Evolutionary conservation across 177 flowering plant genomes (phyloP).

Genomic region (Vitis hybrid): DNA sequence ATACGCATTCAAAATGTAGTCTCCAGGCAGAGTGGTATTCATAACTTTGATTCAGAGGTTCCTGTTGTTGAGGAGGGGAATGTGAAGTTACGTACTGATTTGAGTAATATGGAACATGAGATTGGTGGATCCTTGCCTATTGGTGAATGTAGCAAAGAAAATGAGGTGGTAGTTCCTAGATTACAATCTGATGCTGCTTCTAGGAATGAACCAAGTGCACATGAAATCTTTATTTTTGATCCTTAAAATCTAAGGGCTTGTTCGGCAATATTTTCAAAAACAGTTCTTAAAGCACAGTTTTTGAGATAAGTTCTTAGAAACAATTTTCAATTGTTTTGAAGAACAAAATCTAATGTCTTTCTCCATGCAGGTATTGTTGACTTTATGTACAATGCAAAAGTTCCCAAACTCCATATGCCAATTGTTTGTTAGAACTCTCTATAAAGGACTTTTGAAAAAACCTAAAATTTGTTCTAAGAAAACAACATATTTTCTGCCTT

Average conservation of each 20-base stretch:
- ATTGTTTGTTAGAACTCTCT: too few species aligned
- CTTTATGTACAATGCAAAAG: too few species aligned
- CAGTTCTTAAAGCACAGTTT: too few species aligned
- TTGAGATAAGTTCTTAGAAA: too few species aligned
- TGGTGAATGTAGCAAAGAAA: constrained; percentile 6
- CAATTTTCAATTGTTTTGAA: too few species aligned
- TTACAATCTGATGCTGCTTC: constrained; percentile 8
- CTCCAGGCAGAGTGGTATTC: constrained; percentile 15
- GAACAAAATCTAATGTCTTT: too few species aligned
- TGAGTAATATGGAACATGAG: constrained; percentile 19
- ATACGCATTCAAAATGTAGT: constrained; percentile 9
- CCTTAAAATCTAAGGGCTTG: background rate
- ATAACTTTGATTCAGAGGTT: constrained; percentile 12
- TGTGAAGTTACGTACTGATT: constrained; percentile 12
- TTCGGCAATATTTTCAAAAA: too few species aligned
- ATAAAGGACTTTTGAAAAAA: too few species aligned
- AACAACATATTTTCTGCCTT: too few species aligned
- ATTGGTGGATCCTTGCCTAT: constrained; percentile 15
- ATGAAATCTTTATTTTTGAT: background rate
- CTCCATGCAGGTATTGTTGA: too few species aligned
- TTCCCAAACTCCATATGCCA: too few species aligned
- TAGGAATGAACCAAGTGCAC: constrained; percentile 26
- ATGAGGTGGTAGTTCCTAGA: constrained; percentile 9
- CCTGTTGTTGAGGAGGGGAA: constrained; percentile 23
- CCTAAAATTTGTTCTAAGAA: too few species aligned